Evolutionary conservation across 768 basidiomycete species (phyloP).

Genomic region (Pisolithus orientalis): DNA sequence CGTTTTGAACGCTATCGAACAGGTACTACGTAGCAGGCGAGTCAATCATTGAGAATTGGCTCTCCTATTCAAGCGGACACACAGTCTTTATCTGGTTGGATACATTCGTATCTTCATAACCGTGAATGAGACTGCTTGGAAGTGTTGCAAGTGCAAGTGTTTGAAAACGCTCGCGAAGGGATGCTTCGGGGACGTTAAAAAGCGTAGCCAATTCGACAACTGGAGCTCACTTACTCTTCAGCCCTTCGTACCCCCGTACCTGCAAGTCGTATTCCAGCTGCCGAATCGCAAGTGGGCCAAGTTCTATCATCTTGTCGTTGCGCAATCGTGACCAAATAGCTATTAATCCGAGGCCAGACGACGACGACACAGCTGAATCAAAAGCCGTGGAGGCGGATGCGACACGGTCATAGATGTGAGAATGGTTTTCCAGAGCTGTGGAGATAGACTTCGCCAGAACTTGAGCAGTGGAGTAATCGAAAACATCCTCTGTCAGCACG

Average conservation of each 20-base stretch:
- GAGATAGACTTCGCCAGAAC: slow-evolving; percentile 51
- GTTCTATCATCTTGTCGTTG: slow-evolving; percentile 8
- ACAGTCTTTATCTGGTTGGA: slow-evolving; percentile 19
- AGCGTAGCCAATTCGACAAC: background rate
- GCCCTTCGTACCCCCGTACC: slow-evolving; percentile 6
- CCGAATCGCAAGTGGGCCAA: slow-evolving; percentile 15
- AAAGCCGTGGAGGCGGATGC: slow-evolving; percentile 33
- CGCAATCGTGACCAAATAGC: slow-evolving; percentile 62
- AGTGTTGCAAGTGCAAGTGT: slow-evolving; percentile 19
- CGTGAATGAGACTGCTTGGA: slow-evolving; percentile 7
- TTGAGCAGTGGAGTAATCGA: slow-evolving; percentile 65
- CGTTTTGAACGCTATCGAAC: slow-evolving; percentile 4
- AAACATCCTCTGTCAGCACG: slow-evolving; percentile 29
- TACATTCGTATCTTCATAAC: slow-evolving; percentile 8
- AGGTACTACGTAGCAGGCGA: slow-evolving; percentile 9
- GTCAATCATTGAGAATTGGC: background rate
- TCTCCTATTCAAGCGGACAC: background rate
- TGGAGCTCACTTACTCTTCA: slow-evolving; percentile 3
- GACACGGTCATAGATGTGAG: slow-evolving; percentile 30
- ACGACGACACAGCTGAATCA: slow-evolving; percentile 45
- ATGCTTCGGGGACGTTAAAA: slow-evolving; percentile 8
- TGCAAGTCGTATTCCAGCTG: slow-evolving; percentile 6
- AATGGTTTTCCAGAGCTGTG: slow-evolving; percentile 32
- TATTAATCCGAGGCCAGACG: slow-evolving; percentile 66
- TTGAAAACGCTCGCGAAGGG: slow-evolving; percentile 18